Conservation (phyloP, 805 yeast genomes). For the Suhomyces sp. region DNA sequence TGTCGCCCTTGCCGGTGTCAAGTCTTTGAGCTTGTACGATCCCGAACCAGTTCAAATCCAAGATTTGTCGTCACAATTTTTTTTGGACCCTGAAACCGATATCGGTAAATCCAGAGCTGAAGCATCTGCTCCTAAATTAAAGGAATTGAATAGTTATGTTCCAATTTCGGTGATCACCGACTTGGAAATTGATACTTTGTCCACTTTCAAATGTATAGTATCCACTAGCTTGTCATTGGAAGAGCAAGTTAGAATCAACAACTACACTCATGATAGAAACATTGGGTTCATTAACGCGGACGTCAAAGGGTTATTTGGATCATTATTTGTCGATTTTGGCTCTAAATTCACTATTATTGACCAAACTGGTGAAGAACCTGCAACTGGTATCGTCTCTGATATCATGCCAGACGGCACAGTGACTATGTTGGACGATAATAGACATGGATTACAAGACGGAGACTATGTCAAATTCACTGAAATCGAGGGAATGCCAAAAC, state of each 20-base stretch:
- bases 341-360: constrained; percentile 75
- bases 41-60: constrained; percentile 61
- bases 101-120: constrained; percentile 76
- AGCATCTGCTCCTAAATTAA: constrained; percentile 62
- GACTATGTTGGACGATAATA: constrained; percentile 85
- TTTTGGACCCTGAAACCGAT: constrained; percentile 58
- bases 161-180: constrained; percentile 69
- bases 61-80: constrained; percentile 90
- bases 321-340: constrained; percentile 88
- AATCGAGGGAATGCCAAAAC: constrained; percentile 70
- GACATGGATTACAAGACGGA: constrained; percentile 94
- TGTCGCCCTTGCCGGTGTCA: constrained; percentile 95
- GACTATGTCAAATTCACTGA: constrained; percentile 83
- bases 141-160: constrained; percentile 86
- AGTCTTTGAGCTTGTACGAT: constrained; percentile 81
- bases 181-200: constrained; percentile 52
- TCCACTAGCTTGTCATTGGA: constrained; percentile 73
- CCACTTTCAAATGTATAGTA: constrained; percentile 74
- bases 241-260: constrained; percentile 71
- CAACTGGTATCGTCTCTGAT: constrained; percentile 81
- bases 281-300: constrained; percentile 82
- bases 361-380: constrained; percentile 90
- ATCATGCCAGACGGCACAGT: constrained; percentile 87
- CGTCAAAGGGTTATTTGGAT: constrained; percentile 84
- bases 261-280: constrained; percentile 65